Conservation (phyloP, 108 stramenopile species). For the Cyclotella baltica region DNA sequence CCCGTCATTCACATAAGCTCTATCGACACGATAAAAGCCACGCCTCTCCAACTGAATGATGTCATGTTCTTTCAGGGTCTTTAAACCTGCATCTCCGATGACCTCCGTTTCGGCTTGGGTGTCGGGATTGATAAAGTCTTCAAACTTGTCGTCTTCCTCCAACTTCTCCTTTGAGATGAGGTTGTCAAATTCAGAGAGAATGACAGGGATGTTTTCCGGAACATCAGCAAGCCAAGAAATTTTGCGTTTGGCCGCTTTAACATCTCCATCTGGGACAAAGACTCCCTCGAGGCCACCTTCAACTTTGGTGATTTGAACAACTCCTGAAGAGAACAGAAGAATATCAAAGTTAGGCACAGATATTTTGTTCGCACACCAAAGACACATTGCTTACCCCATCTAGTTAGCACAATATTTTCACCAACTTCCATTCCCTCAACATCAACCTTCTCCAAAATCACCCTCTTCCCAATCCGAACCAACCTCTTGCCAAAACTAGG, state of each 20-base stretch:
- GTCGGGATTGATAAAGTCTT: conserved; percentile 92
- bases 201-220: conserved; percentile 52
- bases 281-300: conserved; percentile 81
- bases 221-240: conserved; percentile 92
- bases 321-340: conserved; percentile 47
- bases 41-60: conserved; percentile 98
- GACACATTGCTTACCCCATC: conserved; percentile 83
- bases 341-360: background rate
- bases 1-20: conserved; percentile 82
- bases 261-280: conserved; percentile 88
- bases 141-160: conserved; percentile 96
- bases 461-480: conserved; percentile 70
- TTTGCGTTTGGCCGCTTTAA: conserved; percentile 94
- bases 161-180: conserved; percentile 95
- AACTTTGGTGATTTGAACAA: conserved; percentile 87
- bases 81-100: conserved; percentile 85
- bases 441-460: conserved; percentile 93
- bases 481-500: conserved; percentile 86
- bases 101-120: conserved; percentile 86
- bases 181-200: conserved; percentile 96
- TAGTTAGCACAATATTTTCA: conserved; percentile 92
- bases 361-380: background rate
- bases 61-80: conserved; percentile 82
- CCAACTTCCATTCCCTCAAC: conserved; percentile 85
- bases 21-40: conserved; percentile 95